Percentiles rank a stretch among this genome's conserved stretches.
Evolutionary conservation across 169 alveolate genomes (phyloP).

Genomic region (Babesia divergens): DNA sequence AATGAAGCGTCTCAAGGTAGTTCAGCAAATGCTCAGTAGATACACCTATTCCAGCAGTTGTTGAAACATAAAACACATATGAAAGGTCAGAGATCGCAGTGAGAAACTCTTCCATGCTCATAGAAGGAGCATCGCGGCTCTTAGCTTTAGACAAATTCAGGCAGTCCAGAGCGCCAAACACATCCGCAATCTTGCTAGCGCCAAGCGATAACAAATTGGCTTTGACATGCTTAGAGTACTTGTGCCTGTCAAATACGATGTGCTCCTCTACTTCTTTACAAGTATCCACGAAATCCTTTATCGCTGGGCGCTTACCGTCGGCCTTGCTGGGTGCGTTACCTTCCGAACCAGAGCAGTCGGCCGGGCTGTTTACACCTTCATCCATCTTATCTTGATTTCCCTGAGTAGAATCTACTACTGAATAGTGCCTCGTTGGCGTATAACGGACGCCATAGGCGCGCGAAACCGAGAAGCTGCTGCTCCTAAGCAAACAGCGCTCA

Average conservation of each 20-base stretch:
- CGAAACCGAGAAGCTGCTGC: no score
- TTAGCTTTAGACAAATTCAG: background rate
- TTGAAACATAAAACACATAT: background rate
- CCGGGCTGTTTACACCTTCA: no score
- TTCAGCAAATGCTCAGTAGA: constrained; percentile 2
- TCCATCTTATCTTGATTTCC: no score
- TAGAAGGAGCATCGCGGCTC: background rate
- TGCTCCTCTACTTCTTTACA: background rate
- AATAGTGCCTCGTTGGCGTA: no score
- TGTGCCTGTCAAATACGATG: constrained; percentile 34
- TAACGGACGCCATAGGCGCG: no score
- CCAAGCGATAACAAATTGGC: background rate
- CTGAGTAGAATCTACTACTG: no score
- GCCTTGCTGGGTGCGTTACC: background rate
- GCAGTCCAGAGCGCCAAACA: constrained; percentile 6
- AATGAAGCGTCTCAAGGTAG: background rate
- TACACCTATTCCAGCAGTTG: background rate
- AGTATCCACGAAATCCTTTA: background rate
- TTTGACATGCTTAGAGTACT: background rate
- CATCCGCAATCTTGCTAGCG: background rate
- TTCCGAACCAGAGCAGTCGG: no score
- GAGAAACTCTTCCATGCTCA: background rate
- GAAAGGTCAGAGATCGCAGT: background rate
- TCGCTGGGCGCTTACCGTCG: background rate
- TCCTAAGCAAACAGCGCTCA: no score